Conservation (phyloP, 805 yeast species). For the Nakazawaea wyomingensis region DNA sequence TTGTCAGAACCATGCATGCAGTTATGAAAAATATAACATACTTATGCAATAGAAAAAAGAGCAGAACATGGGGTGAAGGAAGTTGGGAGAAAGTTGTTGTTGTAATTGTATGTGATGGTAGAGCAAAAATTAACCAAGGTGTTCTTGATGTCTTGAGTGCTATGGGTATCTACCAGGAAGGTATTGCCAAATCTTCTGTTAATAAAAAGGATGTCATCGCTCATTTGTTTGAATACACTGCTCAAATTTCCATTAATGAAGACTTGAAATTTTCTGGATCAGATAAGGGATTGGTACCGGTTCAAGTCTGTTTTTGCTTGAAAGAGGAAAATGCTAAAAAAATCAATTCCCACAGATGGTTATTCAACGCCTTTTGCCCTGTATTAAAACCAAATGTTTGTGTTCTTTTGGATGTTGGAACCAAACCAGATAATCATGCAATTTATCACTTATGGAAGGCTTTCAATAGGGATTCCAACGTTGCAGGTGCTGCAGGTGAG, state of each 20-base stretch:
- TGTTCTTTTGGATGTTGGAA: slow-evolving; percentile 92
- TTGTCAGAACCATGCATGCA: slow-evolving; percentile 91
- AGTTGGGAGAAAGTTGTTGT: slow-evolving; percentile 98
- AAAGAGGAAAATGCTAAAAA: slow-evolving; percentile 91
- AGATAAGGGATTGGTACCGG: slow-evolving; percentile 89
- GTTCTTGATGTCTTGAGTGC: slow-evolving; percentile 87
- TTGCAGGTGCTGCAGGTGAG: slow-evolving; percentile 99
- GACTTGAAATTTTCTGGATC: slow-evolving; percentile 86
- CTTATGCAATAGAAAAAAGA: slow-evolving; percentile 71
- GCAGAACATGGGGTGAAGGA: slow-evolving; percentile 91
- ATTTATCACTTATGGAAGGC: slow-evolving; percentile 96
- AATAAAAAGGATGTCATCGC: slow-evolving; percentile 90
- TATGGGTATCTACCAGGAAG: slow-evolving; percentile 95
- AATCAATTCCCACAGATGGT: slow-evolving; percentile 97
- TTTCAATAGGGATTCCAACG: slow-evolving; percentile 91
- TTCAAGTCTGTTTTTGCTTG: slow-evolving; percentile 86
- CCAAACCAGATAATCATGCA: slow-evolving; percentile 85
- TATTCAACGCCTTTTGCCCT: slow-evolving; percentile 93
- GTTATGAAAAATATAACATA: slow-evolving; percentile 91
- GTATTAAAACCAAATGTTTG: slow-evolving; percentile 87
- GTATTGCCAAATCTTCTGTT: slow-evolving; percentile 91
- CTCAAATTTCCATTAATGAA: slow-evolving; percentile 89
- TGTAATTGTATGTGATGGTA: slow-evolving; percentile 87
- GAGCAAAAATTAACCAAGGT: slow-evolving; percentile 80
- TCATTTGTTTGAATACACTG: slow-evolving; percentile 92